Conservation (phyloP, 2,329 filamentous ascomycete species). For the Pseudogymnoascus sp. region DNA sequence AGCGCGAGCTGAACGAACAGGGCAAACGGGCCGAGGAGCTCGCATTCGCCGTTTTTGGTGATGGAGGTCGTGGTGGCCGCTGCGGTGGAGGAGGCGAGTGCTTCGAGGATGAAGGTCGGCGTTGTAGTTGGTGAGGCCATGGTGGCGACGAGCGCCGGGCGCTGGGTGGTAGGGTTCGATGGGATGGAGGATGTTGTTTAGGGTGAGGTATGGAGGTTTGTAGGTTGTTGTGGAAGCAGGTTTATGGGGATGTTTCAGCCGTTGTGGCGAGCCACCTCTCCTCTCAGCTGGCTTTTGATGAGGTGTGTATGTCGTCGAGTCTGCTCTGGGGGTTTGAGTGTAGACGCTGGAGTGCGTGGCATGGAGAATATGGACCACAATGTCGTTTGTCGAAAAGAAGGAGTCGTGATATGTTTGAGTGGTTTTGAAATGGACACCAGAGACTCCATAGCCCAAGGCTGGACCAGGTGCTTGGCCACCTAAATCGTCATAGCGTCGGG, state of each 20-base stretch:
- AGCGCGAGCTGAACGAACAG: constrained; percentile 83
- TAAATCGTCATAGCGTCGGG: not conserved
- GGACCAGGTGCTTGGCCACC: not conserved
- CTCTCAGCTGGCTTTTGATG: not conserved
- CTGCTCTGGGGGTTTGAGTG: not conserved
- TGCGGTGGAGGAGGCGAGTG: constrained; percentile 26
- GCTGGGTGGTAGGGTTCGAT: not conserved
- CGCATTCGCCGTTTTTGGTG: constrained; percentile 61
- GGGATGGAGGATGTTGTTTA: not conserved
- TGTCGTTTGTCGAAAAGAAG: not conserved
- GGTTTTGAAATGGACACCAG: not conserved
- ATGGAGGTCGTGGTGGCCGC: constrained; percentile 25
- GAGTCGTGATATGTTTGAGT: constrained; percentile 3
- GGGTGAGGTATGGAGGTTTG: not conserved
- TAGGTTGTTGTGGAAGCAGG: not conserved
- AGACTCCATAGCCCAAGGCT: not conserved
- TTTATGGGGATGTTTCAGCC: not conserved
- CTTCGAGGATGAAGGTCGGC: constrained; percentile 18
- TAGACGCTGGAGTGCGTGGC: not conserved
- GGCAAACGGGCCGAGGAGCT: constrained; percentile 82
- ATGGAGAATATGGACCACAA: not conserved
- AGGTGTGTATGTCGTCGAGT: not conserved
- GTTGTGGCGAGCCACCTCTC: constrained; percentile 4
- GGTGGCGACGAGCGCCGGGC: not conserved
- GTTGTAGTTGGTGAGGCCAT: constrained; percentile 20